phyloP scores from a whole-genome alignment of 805 yeast genomes.

The Komagataella pseudopastoris region DNA sequence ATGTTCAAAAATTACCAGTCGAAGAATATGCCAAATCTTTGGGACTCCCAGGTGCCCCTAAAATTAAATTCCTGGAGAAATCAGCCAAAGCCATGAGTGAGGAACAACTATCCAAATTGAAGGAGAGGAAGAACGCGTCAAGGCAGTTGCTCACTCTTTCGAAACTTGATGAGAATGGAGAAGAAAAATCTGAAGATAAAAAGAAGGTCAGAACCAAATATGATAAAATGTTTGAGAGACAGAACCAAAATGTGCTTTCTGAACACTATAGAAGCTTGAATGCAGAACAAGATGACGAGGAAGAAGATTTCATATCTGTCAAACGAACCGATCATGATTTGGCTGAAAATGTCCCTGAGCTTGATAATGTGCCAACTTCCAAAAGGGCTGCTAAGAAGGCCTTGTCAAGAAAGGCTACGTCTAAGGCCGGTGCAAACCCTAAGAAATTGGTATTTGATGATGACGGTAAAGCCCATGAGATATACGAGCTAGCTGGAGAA shows the following conservation, averaged over 20 bases:
- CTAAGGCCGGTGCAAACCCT: conserved; percentile 50
- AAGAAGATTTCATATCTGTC: conserved; percentile 69
- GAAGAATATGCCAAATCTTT: conserved; percentile 79
- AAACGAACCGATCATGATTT: conserved; percentile 69
- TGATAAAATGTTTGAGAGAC: conserved; percentile 91
- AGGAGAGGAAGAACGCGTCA: conserved; percentile 71
- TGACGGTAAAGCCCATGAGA: conserved; percentile 84
- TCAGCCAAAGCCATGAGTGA: conserved; percentile 24
- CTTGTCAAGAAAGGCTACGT: conserved; percentile 66
- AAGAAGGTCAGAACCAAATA: conserved; percentile 67
- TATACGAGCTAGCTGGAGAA: conserved; percentile 85
- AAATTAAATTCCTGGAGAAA: conserved; percentile 55
- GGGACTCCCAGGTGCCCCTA: conserved; percentile 95
- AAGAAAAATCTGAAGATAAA: conserved; percentile 22
- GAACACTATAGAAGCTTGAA: conserved; percentile 78
- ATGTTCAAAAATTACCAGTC: conserved; percentile 59
- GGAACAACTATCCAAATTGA: conserved; percentile 27
- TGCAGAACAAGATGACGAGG: conserved; percentile 37
- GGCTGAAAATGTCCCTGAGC: conserved; percentile 52
- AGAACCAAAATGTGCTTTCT: conserved; percentile 83
- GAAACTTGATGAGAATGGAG: conserved; percentile 54
- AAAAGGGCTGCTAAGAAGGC: conserved; percentile 81
- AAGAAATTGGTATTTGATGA: conserved; percentile 83
- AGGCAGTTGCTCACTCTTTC: conserved; percentile 50
- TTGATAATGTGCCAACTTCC: conserved; percentile 49